A percentile compares a stretch with the other conserved stretches of the same genome.
phyloP scores from a whole-genome alignment of 1,284 basidiomycete genomes.

The Chondrostereum purpureum region DNA sequence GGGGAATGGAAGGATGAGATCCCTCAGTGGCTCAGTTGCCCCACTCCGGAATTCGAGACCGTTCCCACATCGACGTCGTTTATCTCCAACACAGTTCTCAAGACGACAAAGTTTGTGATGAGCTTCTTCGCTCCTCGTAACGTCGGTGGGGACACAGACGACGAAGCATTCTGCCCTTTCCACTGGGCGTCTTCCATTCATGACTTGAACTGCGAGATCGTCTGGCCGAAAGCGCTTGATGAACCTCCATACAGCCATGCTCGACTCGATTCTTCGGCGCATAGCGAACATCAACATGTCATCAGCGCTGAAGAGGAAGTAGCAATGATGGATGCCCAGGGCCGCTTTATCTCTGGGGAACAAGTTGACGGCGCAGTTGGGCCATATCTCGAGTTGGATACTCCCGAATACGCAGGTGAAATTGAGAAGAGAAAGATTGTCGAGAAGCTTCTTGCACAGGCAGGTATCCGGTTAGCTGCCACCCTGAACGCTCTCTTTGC shows the following conservation, averaged over 20 bases:
- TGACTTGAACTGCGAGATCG: conserved; percentile 69
- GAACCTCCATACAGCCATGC: conserved; percentile 28
- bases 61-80: conserved; percentile 8
- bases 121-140: conserved; percentile 5
- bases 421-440: conserved; percentile 65
- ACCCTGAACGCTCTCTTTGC: conserved; percentile 73
- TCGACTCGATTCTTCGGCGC: conserved; percentile 8
- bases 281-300: conserved; percentile 13
- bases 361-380: conserved; percentile 3
- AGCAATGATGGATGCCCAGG: conserved; percentile 12
- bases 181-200: conserved; percentile 70
- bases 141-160: conserved; percentile 39
- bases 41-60: conserved; percentile 20
- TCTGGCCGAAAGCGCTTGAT: conserved; percentile 71
- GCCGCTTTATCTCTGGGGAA: conserved; percentile 9
- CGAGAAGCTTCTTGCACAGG: conserved; percentile 78
- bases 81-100: conserved; percentile 2
- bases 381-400: conserved; percentile 74
- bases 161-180: conserved; percentile 69
- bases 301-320: conserved; percentile 16
- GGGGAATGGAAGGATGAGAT: conserved; percentile 56
- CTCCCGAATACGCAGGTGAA: conserved; percentile 69
- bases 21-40: conserved; percentile 64
- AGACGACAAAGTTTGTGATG: conserved; percentile 9
- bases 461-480: conserved; percentile 75